These are phyloP conservation scores for Pseudogymnoascus sp. DNA, from an alignment of 2,329 filamentous ascomycete genomes.

Conservation along the genomic window DNA sequence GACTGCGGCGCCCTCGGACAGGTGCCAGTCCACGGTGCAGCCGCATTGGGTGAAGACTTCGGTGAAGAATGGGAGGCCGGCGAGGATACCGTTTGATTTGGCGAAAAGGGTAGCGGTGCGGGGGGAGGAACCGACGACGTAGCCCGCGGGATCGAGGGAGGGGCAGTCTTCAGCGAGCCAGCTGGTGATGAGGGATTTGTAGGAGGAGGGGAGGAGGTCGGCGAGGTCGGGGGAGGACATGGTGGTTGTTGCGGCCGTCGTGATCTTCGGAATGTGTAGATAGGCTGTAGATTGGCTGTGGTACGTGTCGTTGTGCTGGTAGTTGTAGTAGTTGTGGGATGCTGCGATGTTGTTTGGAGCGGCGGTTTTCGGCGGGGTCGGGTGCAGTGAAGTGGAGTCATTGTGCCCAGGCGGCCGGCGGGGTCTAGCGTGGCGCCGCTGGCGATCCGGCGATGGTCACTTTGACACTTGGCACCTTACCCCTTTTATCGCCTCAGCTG, in stretches of 20 bases:
- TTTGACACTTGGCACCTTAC: not conserved
- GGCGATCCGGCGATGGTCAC: not conserved
- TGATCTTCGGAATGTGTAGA: not conserved
- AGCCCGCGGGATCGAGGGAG: slow-evolving; percentile 94
- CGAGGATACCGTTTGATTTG: slow-evolving; percentile 72
- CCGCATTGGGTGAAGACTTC: slow-evolving; percentile 87
- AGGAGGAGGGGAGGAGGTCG: slow-evolving; percentile 76
- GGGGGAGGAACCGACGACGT: slow-evolving; percentile 73
- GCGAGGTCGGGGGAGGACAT: slow-evolving; percentile 38
- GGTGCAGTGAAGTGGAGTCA: not conserved
- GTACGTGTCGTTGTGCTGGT: not conserved
- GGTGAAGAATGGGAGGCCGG: slow-evolving; percentile 89
- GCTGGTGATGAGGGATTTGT: slow-evolving; percentile 69
- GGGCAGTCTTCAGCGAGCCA: slow-evolving; percentile 97
- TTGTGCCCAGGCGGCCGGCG: not conserved
- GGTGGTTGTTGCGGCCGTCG: not conserved
- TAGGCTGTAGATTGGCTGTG: not conserved
- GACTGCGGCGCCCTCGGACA: slow-evolving; percentile 65
- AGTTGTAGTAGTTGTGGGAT: not conserved
- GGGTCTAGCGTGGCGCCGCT: not conserved
- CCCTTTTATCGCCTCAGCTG: not conserved
- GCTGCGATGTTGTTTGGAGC: not conserved
- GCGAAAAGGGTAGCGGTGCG: slow-evolving; percentile 61
- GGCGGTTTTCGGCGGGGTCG: slow-evolving; percentile 1
- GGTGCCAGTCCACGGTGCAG: slow-evolving; percentile 86